Evolutionary conservation across 208 protist species (phyloP), one percentile per base, ranked within the genome.

Genomic region (Leishmania arabica): DNA sequence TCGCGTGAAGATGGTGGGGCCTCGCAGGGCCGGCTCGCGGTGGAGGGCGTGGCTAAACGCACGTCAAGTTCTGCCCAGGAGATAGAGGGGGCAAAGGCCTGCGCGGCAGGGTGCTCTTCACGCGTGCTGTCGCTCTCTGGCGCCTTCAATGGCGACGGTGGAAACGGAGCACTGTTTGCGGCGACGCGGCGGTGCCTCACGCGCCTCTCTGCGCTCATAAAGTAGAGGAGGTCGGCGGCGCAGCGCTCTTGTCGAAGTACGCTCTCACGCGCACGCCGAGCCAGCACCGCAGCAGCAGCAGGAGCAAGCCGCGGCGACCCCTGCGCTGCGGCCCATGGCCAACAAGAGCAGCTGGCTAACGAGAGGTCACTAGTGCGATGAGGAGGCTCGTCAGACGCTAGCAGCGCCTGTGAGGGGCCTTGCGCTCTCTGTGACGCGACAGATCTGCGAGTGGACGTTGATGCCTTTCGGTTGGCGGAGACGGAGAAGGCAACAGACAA

Each of bases 181-280:
- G 53, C 31, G 27, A 37, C 9, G 42, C 24, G 47, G 7, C 76
- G 69, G 21, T 58, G 82, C 5, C 54, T 45, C 31, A 74, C 72
- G 47, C 56, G 58, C 42, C 19, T 13, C 74, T 86, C 82, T 4
- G 82, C 74, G 27, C 65, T 42, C 77, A 86, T 80, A 40, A 86
- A 86, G 49, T 86, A 86, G 19, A 80, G 65, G 42, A 86, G 47
- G 45, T 86, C 82, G 4, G 77, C 49, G n/a, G 78, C 82, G 34
- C 78, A 78, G 27, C 58, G 13, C 21, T 86, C 78, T 42, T 86
- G 82, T 37, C 60, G 78, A 65, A 79, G 17, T 19, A 80, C 82
- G 49, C 82, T 86, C 24, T 79, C 82, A 40, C 65, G 49, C 27
- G 74, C 27, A 13, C 82, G 82, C 51, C 27, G n/a, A 19, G 69